Conservation (phyloP, 106 monocot genomes). For the Agapanthus africanus region DNA sequence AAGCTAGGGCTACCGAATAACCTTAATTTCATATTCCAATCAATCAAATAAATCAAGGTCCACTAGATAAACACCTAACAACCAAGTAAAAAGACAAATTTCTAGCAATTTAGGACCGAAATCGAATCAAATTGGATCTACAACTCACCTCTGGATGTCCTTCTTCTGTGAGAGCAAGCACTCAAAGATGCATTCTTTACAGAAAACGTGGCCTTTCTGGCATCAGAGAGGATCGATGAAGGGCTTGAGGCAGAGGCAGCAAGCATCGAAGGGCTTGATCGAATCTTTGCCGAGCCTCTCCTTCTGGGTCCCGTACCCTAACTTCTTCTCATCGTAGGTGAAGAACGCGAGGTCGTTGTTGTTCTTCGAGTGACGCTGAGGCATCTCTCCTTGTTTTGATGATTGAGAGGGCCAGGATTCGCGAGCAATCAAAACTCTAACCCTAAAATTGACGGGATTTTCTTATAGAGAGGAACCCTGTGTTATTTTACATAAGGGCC, state of each 20-base stretch:
- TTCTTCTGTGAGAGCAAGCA: conserved; percentile 94
- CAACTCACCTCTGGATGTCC: conserved; percentile 96
- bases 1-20: too few relatives aligned
- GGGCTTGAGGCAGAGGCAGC: conserved; percentile 83
- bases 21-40: too few relatives aligned
- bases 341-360: conserved; percentile 98
- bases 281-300: conserved; percentile 92
- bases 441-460: not conserved
- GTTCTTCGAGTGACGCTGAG: conserved; percentile 98
- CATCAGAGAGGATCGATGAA: conserved; percentile 78
- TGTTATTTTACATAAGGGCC: too few relatives aligned
- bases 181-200: conserved; percentile 95
- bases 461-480: too few relatives aligned
- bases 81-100: too few relatives aligned
- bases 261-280: conserved; percentile 92
- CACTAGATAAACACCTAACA: too few relatives aligned
- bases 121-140: too few relatives aligned
- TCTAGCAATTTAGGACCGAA: too few relatives aligned
- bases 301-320: conserved; percentile 90
- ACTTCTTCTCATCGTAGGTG: conserved; percentile 98
- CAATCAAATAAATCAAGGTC: too few relatives aligned
- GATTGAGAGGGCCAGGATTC: too few relatives aligned
- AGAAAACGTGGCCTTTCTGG: conserved; percentile 85
- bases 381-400: too few relatives aligned
- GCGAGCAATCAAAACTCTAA: not conserved